phyloP scores from a whole-genome alignment of 192 early-diverging fungal species.

The Backusella luteola region DNA sequence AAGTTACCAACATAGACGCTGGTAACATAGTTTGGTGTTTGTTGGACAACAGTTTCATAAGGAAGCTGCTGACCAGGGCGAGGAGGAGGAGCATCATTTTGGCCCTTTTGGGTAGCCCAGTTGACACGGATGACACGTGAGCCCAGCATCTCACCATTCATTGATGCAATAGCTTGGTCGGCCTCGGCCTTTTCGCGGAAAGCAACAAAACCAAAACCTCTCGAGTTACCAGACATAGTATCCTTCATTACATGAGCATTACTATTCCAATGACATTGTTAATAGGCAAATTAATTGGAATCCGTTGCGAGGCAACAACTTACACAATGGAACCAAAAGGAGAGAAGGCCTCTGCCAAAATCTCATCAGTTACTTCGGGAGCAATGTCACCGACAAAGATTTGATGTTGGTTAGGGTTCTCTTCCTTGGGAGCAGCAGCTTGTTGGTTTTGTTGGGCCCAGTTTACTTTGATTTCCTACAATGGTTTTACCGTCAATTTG shows the following conservation, averaged over 20 bases:
- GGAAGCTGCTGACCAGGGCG: constrained; percentile 22
- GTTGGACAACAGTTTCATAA: constrained; percentile 70
- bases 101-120: constrained; percentile 86
- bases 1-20: constrained; percentile 91
- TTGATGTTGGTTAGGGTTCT: constrained; percentile 60
- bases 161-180: constrained; percentile 76
- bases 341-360: constrained; percentile 75
- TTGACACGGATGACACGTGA: constrained; percentile 84
- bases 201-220: constrained; percentile 90
- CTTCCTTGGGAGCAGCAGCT: constrained; percentile 23
- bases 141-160: constrained; percentile 89
- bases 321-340: constrained; percentile 71
- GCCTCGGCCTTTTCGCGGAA: constrained; percentile 87
- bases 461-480: constrained; percentile 31
- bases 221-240: constrained; percentile 78
- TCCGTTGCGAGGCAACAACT: constrained; percentile 25
- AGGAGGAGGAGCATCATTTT: constrained; percentile 6
- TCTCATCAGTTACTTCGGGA: constrained; percentile 81
- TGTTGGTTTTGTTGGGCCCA: constrained; percentile 26
- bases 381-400: constrained; percentile 92
- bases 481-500: not conserved
- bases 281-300: not conserved
- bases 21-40: constrained; percentile 78
- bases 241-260: constrained; percentile 96
- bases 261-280: constrained; percentile 31